Conservation (phyloP, 192 early-diverging fungal genomes). For the Coemansia brasiliensis region DNA sequence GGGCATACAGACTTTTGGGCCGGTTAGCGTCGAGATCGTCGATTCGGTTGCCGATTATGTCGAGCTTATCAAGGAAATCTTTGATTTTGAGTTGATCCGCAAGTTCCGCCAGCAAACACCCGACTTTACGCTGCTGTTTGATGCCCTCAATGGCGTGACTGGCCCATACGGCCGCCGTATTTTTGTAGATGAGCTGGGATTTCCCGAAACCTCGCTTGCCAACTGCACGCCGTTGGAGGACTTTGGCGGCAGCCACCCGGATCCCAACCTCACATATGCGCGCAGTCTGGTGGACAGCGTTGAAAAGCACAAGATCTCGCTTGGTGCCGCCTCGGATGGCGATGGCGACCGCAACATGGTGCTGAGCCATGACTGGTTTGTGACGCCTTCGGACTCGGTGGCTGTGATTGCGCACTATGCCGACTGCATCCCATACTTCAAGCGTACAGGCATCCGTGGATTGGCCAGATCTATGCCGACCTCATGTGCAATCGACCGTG, state of each 20-base stretch:
- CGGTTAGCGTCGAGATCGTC: slow-evolving; percentile 80
- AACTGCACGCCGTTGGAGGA: slow-evolving; percentile 79
- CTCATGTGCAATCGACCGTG: slow-evolving; percentile 82
- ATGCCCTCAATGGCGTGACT: slow-evolving; percentile 96
- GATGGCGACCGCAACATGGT: slow-evolving; percentile 99
- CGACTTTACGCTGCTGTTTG: slow-evolving; percentile 85
- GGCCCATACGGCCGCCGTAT: slow-evolving; percentile 88
- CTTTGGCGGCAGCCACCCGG: slow-evolving; percentile 95
- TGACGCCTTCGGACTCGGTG: slow-evolving; percentile 95
- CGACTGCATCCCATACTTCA: slow-evolving; percentile 89
- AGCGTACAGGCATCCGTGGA: slow-evolving; percentile 78
- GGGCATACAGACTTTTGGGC: slow-evolving; percentile 62
- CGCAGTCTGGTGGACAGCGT: slow-evolving; percentile 90
- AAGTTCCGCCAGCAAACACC: slow-evolving; percentile 70
- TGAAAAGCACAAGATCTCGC: slow-evolving; percentile 70
- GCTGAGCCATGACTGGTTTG: slow-evolving; percentile 91
- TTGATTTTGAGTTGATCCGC: slow-evolving; percentile 87
- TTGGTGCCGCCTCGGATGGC: slow-evolving; percentile 97
- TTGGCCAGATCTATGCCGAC: slow-evolving; percentile 98
- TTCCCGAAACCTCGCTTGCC: slow-evolving; percentile 76
- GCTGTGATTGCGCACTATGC: slow-evolving; percentile 94
- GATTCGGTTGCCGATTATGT: slow-evolving; percentile 91
- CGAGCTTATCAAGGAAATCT: slow-evolving; percentile 80
- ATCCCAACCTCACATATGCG: slow-evolving; percentile 97
- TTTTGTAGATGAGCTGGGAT: slow-evolving; percentile 87